Percentiles rank a stretch among this genome's conserved stretches.
Conservation (phyloP, 768 basidiomycete species). For the Suillus subalutaceus region DNA sequence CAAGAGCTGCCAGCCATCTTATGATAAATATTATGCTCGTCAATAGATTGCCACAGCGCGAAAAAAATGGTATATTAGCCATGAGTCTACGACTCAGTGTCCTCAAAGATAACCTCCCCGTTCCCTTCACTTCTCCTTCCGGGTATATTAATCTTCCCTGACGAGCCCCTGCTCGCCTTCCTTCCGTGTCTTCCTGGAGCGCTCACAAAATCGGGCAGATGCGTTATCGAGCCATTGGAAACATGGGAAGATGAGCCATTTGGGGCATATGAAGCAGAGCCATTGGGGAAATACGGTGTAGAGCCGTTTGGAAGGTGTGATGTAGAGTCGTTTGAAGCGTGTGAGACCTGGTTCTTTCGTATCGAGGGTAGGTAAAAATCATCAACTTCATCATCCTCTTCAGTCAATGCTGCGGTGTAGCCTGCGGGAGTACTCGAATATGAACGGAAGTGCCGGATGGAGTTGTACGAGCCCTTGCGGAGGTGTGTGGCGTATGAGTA, state of each 20-base stretch:
- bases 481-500: conserved; percentile 96
- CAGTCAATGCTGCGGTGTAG: conserved; percentile 36
- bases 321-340: not conserved
- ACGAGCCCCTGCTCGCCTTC: conserved; percentile 27
- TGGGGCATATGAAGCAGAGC: not conserved
- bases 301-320: conserved; percentile 8
- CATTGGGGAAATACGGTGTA: not conserved
- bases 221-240: conserved; percentile 47
- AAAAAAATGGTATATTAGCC: not conserved
- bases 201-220: conserved; percentile 66
- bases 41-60: not conserved
- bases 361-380: conserved; percentile 72
- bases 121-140: conserved; percentile 45
- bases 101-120: conserved; percentile 62
- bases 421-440: conserved; percentile 23
- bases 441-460: conserved; percentile 54
- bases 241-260: conserved; percentile 3
- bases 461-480: conserved; percentile 86
- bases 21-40: conserved; percentile 4
- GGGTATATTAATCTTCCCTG: conserved; percentile 35
- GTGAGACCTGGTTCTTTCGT: conserved; percentile 39
- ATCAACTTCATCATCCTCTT: conserved; percentile 66
- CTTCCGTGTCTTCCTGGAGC: conserved; percentile 45
- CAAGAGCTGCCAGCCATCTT: not conserved
- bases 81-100: not conserved